Conservation (phyloP, 2,329 filamentous ascomycete species). For the Alternaria sp. region DNA sequence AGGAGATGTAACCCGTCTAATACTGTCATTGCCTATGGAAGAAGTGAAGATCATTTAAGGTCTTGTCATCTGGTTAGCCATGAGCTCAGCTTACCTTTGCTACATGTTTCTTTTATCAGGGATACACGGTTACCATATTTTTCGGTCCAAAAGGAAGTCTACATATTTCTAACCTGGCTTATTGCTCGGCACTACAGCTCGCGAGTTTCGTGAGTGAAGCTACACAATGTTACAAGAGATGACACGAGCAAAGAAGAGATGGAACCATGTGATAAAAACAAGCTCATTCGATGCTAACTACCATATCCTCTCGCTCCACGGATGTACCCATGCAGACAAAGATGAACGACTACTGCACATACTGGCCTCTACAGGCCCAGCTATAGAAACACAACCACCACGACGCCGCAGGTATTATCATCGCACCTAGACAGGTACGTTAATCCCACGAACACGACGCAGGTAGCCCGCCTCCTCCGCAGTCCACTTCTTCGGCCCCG, state of each 20-base stretch:
- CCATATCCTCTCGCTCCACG: neutral
- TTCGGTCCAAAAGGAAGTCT: neutral
- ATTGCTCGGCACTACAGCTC: neutral
- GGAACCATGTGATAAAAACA: neutral
- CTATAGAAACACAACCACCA: neutral
- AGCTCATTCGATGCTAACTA: neutral
- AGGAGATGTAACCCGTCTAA: fast-evolving
- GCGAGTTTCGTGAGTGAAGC: neutral
- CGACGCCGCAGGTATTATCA: neutral
- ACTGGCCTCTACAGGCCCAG: neutral
- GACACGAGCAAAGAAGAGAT: neutral
- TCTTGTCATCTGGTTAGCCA: neutral
- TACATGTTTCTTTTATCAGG: too few relatives aligned
- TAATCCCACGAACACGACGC: neutral
- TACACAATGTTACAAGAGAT: neutral
- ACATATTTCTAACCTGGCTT: fast-evolving
- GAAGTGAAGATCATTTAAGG: neutral
- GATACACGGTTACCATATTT: neutral
- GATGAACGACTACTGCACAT: neutral
- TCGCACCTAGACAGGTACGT: neutral
- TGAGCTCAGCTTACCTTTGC: neutral
- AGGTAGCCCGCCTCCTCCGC: neutral
- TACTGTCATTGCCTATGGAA: neutral
- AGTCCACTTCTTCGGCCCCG: too few relatives aligned
- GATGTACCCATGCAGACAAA: neutral